Conservation (phyloP, 1,139 yeast genomes). For the Magnusiomyces magnusii region DNA sequence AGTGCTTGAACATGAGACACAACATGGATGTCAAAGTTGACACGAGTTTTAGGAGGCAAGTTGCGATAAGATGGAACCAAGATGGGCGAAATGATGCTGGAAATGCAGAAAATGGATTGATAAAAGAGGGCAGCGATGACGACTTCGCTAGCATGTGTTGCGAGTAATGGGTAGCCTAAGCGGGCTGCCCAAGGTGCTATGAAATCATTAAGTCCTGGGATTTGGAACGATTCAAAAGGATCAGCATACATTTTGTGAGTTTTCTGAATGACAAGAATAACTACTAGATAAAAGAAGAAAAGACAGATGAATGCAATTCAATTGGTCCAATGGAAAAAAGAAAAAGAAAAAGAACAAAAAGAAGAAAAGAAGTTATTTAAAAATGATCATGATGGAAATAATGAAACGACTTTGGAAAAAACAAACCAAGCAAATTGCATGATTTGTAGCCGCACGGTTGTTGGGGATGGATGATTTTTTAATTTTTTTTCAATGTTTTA, state of each 20-base stretch:
- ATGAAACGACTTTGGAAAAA: too few relatives aligned
- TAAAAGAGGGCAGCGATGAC: slow-evolving; percentile 41
- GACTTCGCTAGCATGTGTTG: slow-evolving; percentile 47
- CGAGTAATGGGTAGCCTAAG: slow-evolving; percentile 28
- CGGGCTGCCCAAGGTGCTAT: slow-evolving; percentile 14
- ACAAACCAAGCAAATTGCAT: too few relatives aligned
- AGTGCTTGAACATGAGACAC: slow-evolving; percentile 82
- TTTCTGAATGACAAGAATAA: too few relatives aligned
- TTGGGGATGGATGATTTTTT: too few relatives aligned
- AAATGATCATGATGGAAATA: background rate
- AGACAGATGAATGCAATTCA: too few relatives aligned
- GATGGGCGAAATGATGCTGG: slow-evolving; percentile 41
- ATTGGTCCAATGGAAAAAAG: too few relatives aligned
- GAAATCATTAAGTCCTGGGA: slow-evolving; percentile 14
- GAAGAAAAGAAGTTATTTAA: background rate
- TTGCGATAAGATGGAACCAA: slow-evolving; percentile 36
- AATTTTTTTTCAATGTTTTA: background rate
- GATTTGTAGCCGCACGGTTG: background rate
- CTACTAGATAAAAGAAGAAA: too few relatives aligned
- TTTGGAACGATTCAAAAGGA: slow-evolving; percentile 10
- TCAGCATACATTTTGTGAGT: background rate
- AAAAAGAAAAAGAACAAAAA: background rate
- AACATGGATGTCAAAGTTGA: slow-evolving; percentile 81
- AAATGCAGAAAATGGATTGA: slow-evolving; percentile 39
- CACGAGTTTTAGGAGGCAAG: slow-evolving; percentile 41